phyloP scores from a whole-genome alignment of 169 alveolate species.

The Cryptosporidium viatorum region DNA sequence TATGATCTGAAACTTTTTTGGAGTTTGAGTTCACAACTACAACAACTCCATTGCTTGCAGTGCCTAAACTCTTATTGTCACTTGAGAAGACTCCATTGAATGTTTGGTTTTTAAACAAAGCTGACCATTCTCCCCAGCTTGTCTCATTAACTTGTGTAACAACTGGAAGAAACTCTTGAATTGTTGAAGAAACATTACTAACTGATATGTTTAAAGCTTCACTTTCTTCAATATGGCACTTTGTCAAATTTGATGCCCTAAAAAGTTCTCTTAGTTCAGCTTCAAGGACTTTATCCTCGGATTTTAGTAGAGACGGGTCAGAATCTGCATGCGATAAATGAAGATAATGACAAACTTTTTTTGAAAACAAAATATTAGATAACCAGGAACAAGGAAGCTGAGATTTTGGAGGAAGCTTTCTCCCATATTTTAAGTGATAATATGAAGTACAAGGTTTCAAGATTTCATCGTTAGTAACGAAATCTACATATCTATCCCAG shows the following conservation, averaged over 20 bases:
- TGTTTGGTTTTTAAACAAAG: slow-evolving; percentile 8
- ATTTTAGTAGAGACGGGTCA: background rate
- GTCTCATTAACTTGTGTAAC: slow-evolving; percentile 14
- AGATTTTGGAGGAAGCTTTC: background rate
- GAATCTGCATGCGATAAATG: background rate
- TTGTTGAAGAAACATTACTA: background rate
- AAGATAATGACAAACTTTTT: slow-evolving; percentile 43
- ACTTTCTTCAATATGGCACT: slow-evolving; percentile 36
- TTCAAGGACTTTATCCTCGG: background rate
- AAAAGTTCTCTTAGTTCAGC: background rate
- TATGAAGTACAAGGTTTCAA: slow-evolving; percentile 47
- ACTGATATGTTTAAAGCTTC: slow-evolving; percentile 43
- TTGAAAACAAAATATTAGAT: slow-evolving; percentile 43
- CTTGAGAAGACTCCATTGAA: background rate
- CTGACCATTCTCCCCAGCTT: slow-evolving; percentile 64
- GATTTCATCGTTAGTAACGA: slow-evolving; percentile 28
- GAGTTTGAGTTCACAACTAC: slow-evolving; percentile 1
- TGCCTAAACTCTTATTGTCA: background rate
- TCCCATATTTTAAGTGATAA: slow-evolving; percentile 34
- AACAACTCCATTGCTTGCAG: background rate
- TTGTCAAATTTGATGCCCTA: background rate
- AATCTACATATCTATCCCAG: slow-evolving; percentile 25
- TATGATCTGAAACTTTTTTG: slow-evolving; percentile 12
- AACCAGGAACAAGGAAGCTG: slow-evolving; percentile 72
- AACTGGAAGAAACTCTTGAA: slow-evolving; percentile 9